Evolutionary conservation across 805 yeast genomes (phyloP), one percentile per base, ranked within the genome.

Genomic region (Wickerhamiella brachini): DNA sequence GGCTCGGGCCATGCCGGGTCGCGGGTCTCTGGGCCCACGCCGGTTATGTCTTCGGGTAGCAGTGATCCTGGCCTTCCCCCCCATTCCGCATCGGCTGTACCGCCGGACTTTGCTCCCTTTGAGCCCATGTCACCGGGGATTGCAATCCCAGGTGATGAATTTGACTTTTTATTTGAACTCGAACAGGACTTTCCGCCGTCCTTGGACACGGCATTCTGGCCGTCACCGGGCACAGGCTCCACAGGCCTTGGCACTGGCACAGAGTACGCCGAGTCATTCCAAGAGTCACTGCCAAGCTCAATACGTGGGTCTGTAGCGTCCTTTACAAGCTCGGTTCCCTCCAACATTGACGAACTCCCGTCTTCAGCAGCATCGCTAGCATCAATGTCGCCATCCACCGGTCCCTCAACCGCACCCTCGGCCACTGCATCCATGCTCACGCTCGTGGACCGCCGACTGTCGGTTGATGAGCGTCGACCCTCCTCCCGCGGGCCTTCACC

Each of bases 401-500:
- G 10, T 15, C 44, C 22, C 6, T 20, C 24, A 6, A 38, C 42
- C 10, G 21, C 42, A 12, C 20, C 42, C 21, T 29, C 34, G 15
- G 34, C 34, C 5, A 12, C 34, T 9, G 41, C 41, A 3, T 37
- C 41, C 8, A 17, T 37, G 20, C 20, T 37, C 8, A 37, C 41
- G 20, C 41, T 37, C 15, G 41, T 37, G 41, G 41, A 37, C 20
- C 41, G 41, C 20, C 41, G 20, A 9, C 17, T 15, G 7, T 37
- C 41, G 20, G 13, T 13, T 5, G 41, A 37, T 3, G 41, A 37
- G 41, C 34, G 34, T 4, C 41, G 41, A 9, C 9, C 17, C 10
- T 37, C 46, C 17, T 44, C 46, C 17, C 46, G 46, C 4, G 46
- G 46, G 13, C 46, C 31, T 2, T 44, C 46, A 20, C 46, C 46